These are phyloP conservation scores for Zygosaccharomyces gambellarensis DNA, from an alignment of 805 yeast species.

Conservation along the genomic window DNA sequence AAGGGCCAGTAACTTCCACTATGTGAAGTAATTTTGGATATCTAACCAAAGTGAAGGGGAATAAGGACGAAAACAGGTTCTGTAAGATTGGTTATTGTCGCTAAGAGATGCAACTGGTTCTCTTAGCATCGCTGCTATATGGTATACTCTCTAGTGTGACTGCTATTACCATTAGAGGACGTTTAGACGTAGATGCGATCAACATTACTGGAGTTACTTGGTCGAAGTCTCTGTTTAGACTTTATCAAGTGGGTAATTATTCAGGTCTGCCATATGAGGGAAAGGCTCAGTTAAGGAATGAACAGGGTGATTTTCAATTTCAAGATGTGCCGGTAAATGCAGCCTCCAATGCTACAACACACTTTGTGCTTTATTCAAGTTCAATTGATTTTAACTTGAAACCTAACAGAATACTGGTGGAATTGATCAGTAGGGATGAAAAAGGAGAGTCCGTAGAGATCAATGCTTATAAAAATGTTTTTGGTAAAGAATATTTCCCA, in stretches of 20 bases:
- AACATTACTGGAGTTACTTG: conserved; percentile 19
- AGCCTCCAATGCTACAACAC: conserved; percentile 25
- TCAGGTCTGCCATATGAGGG: conserved; percentile 13
- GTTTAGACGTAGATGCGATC: conserved; percentile 21
- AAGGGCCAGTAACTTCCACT: not conserved
- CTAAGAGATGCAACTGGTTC: conserved; percentile 1
- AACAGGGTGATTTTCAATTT: conserved; percentile 29
- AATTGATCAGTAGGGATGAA: conserved; percentile 17
- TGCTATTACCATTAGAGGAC: conserved; percentile 28
- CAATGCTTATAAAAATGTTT: conserved; percentile 29
- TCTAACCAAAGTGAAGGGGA: not conserved
- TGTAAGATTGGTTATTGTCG: not conserved
- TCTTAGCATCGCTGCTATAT: conserved; percentile 8
- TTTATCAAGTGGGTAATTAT: conserved; percentile 28
- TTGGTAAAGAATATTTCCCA: conserved; percentile 35
- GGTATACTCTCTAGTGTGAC: conserved; percentile 6
- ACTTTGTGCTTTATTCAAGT: conserved; percentile 27
- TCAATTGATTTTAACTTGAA: conserved; percentile 33
- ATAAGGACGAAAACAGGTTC: not conserved
- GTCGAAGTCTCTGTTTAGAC: conserved; percentile 23
- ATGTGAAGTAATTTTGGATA: not conserved
- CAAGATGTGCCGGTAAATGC: conserved; percentile 25
- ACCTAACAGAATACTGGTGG: conserved; percentile 33
- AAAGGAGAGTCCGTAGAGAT: conserved; percentile 15
- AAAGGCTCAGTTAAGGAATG: conserved; percentile 12